These are phyloP conservation scores for Pseudogymnoascus sp. DNA, from an alignment of 2,329 filamentous ascomycete genomes.

Conservation along the genomic window DNA sequence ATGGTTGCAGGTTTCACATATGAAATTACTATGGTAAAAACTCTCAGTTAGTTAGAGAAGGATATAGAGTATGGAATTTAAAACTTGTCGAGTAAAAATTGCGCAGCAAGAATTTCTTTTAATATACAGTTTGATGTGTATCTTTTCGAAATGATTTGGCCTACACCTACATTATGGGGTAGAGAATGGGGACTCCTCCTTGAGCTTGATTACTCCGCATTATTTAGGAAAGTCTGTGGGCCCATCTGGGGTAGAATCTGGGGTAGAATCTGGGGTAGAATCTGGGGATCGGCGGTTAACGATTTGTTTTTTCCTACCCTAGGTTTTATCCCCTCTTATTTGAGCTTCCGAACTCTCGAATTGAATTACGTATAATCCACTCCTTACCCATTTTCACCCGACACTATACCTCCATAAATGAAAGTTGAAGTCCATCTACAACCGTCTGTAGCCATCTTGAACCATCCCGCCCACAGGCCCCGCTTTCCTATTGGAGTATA, in stretches of 20 bases:
- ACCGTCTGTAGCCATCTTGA: not conserved
- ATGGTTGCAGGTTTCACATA: not conserved
- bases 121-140: not conserved
- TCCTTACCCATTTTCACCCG: not conserved
- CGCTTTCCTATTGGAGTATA: not conserved
- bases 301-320: not conserved
- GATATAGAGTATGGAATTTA: not conserved
- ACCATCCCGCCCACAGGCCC: not conserved
- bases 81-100: not conserved
- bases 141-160: not conserved
- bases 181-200: not conserved
- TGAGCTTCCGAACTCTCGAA: not conserved
- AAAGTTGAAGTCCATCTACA: not conserved
- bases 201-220: not conserved
- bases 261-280: not conserved
- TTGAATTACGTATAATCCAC: not conserved
- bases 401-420: not conserved
- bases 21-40: not conserved
- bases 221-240: not conserved
- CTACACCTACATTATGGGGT: not conserved
- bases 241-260: too few species aligned
- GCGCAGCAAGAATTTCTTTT: not conserved
- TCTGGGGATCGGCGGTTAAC: not conserved
- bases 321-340: not conserved
- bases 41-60: not conserved